A percentile compares a stretch with the other conserved stretches of the same genome.
These are phyloP conservation scores for Clonostachys solani DNA, from an alignment of 2,329 filamentous ascomycete species.

Conservation along the genomic window DNA sequence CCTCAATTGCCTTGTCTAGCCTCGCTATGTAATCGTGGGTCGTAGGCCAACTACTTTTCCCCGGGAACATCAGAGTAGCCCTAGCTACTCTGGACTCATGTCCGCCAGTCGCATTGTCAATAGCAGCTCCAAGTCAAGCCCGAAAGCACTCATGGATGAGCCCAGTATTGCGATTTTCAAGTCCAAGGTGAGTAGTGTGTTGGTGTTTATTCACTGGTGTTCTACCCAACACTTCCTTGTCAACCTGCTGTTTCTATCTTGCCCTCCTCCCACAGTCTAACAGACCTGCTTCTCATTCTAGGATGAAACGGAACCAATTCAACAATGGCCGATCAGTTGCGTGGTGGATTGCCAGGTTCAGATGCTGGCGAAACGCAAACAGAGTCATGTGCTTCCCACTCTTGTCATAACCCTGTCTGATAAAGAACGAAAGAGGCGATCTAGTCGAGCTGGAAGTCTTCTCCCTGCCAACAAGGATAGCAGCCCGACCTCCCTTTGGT, in stretches of 20 bases:
- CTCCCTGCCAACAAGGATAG: constrained; percentile 45
- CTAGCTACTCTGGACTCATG: constrained; percentile 33
- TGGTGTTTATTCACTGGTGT: not conserved
- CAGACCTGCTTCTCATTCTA: not conserved
- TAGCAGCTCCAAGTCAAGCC: constrained; percentile 27
- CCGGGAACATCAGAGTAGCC: constrained; percentile 28
- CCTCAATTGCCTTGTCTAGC: constrained; percentile 23
- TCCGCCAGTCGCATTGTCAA: constrained; percentile 23
- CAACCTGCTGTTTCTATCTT: too few relatives aligned
- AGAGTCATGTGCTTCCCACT: constrained; percentile 54
- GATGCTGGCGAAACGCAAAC: constrained; percentile 56
- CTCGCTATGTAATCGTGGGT: constrained; percentile 57
- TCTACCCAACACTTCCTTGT: too few relatives aligned
- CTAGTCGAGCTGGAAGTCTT: constrained; percentile 57
- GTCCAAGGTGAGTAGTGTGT: constrained; percentile 36
- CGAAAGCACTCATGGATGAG: constrained; percentile 30
- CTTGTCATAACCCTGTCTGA: constrained; percentile 55
- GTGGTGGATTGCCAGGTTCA: constrained; percentile 56
- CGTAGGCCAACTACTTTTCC: constrained; percentile 15
- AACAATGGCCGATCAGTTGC: constrained; percentile 47
- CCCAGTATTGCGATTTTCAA: constrained; percentile 52
- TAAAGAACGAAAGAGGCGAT: constrained; percentile 59
- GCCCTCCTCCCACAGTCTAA: too few relatives aligned
- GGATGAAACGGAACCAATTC: constrained; percentile 46
- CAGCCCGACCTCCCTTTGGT: constrained; percentile 45